Evolutionary conservation across 345 rosid genomes (phyloP).

Genomic region (Populus deltoides): DNA sequence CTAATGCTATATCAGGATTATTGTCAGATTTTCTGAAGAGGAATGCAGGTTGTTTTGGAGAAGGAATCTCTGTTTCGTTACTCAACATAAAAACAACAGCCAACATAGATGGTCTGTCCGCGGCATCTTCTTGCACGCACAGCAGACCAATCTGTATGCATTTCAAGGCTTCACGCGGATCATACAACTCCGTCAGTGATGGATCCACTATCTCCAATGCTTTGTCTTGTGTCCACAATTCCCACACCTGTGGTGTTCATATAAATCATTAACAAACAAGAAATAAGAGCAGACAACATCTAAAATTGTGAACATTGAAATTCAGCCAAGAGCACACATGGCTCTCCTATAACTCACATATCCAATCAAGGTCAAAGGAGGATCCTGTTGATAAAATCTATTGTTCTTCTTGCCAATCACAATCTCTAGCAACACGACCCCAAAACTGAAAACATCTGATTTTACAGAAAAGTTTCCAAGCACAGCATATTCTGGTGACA

Average conservation of each 20-base stretch:
- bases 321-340: not conserved
- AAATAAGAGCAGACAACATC: not conserved
- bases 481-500: not conserved
- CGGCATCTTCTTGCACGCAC: not conserved
- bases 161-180: not conserved
- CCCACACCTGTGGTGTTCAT: not conserved
- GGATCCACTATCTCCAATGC: conserved; percentile 6
- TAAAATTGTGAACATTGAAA: not conserved
- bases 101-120: not conserved
- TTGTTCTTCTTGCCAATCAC: conserved; percentile 12
- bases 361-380: conserved; percentile 11
- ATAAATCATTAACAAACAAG: not conserved
- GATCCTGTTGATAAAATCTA: conserved; percentile 1
- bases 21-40: not conserved
- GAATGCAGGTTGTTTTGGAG: not conserved
- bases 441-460: conserved; percentile 29
- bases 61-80: not conserved
- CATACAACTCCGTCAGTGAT: not conserved
- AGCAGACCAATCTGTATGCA: conserved; percentile 7
- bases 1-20: no score
- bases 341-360: conserved; percentile 7
- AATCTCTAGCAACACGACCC: conserved; percentile 4
- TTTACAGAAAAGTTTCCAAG: conserved; percentile 17
- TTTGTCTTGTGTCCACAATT: not conserved
- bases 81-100: conserved; percentile 1